Percentiles rank a stretch among this genome's conserved stretches.
Conservation (phyloP, 805 yeast species). For the Cyberlindnera amylophila region DNA sequence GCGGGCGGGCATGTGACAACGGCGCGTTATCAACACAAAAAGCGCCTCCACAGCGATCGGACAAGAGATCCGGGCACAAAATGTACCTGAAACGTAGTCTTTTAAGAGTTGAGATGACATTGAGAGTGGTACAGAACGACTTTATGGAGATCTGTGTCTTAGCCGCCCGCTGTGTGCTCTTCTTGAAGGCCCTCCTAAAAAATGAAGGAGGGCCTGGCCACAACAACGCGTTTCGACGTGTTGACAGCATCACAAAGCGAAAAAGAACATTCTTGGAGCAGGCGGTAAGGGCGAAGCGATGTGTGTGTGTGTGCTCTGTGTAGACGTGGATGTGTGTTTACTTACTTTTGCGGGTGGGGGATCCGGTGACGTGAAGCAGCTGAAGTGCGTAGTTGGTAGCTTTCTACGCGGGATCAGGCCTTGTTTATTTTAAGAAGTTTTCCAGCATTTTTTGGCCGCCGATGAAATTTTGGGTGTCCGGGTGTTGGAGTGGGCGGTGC, state of each 20-base stretch:
- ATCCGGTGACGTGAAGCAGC: neutral
- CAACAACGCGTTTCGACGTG: no score
- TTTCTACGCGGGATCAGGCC: slow-evolving; percentile 7
- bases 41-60: neutral
- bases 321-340: neutral
- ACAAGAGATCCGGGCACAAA: neutral
- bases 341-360: slow-evolving; percentile 1
- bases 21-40: slow-evolving; percentile 4
- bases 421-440: slow-evolving; percentile 20
- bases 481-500: slow-evolving; percentile 5
- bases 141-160: neutral
- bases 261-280: no score
- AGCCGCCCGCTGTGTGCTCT: neutral
- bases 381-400: neutral
- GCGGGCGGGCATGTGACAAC: slow-evolving; percentile 1
- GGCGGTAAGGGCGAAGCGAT: no score
- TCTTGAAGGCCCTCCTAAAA: neutral
- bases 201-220: neutral
- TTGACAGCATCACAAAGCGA: no score
- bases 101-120: no score
- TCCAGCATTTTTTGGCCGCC: slow-evolving; percentile 10
- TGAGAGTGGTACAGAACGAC: neutral
- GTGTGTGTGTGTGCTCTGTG: no score
- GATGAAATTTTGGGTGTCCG: slow-evolving; percentile 13
- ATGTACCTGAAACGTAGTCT: neutral